Conservation (phyloP, 2,329 filamentous ascomycete species). For the Ceratocystis cacaofunesta region DNA sequence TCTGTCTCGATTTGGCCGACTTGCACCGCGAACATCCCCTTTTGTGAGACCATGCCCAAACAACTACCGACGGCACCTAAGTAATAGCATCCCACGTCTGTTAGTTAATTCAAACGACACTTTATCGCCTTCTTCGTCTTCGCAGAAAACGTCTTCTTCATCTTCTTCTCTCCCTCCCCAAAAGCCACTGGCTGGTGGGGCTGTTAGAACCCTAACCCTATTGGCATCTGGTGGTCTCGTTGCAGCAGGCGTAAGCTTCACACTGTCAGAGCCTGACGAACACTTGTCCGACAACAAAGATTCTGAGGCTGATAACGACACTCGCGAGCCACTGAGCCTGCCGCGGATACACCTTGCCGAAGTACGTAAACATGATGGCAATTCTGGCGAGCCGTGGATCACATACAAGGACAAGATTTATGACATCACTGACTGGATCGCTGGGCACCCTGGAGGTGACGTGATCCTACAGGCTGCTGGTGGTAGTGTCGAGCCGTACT, state of each 20-base stretch:
- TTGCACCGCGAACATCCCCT: conserved; percentile 5
- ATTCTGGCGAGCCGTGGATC: conserved; percentile 45
- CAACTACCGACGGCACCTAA: conserved; percentile 8
- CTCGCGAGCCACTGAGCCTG: conserved; percentile 27
- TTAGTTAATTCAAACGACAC: neutral
- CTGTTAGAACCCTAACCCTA: conserved; percentile 17
- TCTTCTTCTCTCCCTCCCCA: neutral
- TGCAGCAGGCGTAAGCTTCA: conserved; percentile 10
- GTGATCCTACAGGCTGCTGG: conserved; percentile 53
- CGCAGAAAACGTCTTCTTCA: neutral
- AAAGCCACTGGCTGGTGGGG: neutral
- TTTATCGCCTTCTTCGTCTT: neutral
- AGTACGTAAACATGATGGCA: conserved; percentile 37
- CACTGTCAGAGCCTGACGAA: conserved; percentile 10
- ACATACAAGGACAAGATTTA: conserved; percentile 50
- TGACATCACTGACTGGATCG: conserved; percentile 55
- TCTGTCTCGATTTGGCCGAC: conserved; percentile 15
- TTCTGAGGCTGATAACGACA: neutral
- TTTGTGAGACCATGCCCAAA: conserved; percentile 13
- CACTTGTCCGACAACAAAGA: neutral
- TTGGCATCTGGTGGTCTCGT: conserved; percentile 14
- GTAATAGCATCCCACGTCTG: neutral
- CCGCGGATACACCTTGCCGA: conserved; percentile 37
- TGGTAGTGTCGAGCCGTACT: conserved; percentile 50
- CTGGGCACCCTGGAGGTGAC: conserved; percentile 50